Evolutionary conservation across 306 rosid species (phyloP).

Genomic region (Vicia sativa): DNA sequence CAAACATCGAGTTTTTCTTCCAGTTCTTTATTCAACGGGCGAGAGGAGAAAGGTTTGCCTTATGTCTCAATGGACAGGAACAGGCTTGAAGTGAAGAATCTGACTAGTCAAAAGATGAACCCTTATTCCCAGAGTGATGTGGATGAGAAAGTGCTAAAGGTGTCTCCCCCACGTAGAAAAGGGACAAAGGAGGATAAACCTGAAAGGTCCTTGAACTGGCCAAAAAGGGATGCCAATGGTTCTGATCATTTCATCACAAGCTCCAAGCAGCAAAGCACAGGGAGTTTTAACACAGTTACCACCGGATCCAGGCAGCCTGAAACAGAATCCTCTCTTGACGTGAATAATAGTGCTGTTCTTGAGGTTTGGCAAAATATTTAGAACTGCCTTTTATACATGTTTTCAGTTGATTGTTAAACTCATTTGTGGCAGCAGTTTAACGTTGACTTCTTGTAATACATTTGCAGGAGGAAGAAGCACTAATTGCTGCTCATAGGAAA

Average conservation of each 20-base stretch:
- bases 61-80: conserved; percentile 61
- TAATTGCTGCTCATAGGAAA: conserved; percentile 93
- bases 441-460: conserved; percentile 31
- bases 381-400: background rate
- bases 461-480: conserved; percentile 91
- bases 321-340: conserved; percentile 63
- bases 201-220: conserved; percentile 67
- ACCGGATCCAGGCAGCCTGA: conserved; percentile 57
- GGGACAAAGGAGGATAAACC: conserved; percentile 71
- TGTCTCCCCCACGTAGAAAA: conserved; percentile 87
- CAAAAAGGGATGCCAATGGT: conserved; percentile 56
- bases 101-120: conserved; percentile 58
- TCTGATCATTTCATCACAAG: conserved; percentile 62
- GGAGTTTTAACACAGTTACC: conserved; percentile 49
- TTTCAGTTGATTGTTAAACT: conserved; percentile 23
- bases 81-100: conserved; percentile 65
- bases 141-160: conserved; percentile 77
- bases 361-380: conserved; percentile 65
- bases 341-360: conserved; percentile 75
- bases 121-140: conserved; percentile 62
- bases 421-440: conserved; percentile 33
- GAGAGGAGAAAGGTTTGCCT: conserved; percentile 61
- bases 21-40: conserved; percentile 48
- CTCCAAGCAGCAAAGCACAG: conserved; percentile 58
- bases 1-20: conserved; percentile 54